Percentiles rank a stretch among this genome's conserved stretches.
These are phyloP conservation scores for Grosmannia clavigera DNA, from an alignment of 2,329 filamentous ascomycete species.

Conservation along the genomic window DNA sequence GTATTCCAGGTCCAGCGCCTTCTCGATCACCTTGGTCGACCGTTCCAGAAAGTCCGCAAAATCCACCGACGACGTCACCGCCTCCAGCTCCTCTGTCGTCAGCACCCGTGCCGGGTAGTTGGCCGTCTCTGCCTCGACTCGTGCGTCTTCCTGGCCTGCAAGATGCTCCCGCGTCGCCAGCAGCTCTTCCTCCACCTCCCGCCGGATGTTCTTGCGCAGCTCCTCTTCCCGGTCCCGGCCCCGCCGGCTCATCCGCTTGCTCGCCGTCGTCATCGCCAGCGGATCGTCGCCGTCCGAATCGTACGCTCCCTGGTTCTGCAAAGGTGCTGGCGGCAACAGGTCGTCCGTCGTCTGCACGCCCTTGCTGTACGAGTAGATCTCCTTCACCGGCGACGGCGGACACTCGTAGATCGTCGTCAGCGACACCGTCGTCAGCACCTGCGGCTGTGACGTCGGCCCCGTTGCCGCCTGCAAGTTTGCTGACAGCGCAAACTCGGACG, in stretches of 20 bases:
- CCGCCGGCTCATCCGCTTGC: conserved; percentile 65
- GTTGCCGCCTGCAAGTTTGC: conserved; percentile 16
- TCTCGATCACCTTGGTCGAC: conserved; percentile 93
- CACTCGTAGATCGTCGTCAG: conserved; percentile 72
- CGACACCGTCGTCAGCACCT: conserved; percentile 62
- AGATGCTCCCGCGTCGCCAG: conserved; percentile 52
- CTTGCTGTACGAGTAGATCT: conserved; percentile 94
- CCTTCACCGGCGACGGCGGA: conserved; percentile 60
- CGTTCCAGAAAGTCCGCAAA: conserved; percentile 92
- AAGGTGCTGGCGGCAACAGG: conserved; percentile 45
- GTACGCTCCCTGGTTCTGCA: conserved; percentile 40
- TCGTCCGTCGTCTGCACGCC: conserved; percentile 82
- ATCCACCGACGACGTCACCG: conserved; percentile 82
- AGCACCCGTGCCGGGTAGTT: conserved; percentile 72
- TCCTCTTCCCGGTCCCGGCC: conserved; percentile 81
- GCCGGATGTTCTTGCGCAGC: conserved; percentile 68
- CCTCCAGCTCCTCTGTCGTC: conserved; percentile 73
- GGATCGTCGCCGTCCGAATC: conserved; percentile 53
- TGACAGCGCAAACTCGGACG: conserved; percentile 44
- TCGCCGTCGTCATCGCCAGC: conserved; percentile 33
- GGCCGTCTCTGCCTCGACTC: conserved; percentile 42
- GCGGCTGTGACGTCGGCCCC: conserved; percentile 28
- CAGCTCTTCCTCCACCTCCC: conserved; percentile 88
- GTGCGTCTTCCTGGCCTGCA: conserved; percentile 60
- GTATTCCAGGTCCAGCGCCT: conserved; percentile 89